Percentiles rank a stretch among this genome's conserved stretches.
Conservation (phyloP, 1,284 basidiomycete species). For the Mycena sp. region DNA sequence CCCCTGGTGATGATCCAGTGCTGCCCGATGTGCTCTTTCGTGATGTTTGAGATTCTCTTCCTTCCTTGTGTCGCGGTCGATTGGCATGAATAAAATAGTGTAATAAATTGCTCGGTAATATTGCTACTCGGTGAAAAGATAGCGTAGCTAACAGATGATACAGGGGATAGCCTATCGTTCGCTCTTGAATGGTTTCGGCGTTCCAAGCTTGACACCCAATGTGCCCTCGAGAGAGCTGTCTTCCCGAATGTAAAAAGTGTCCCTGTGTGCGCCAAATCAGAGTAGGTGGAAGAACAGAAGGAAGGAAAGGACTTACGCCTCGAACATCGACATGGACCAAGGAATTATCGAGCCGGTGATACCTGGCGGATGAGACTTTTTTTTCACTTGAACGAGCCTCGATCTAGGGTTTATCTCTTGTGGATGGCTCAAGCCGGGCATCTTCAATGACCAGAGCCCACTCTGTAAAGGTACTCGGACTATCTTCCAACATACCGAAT, state of each 20-base stretch:
- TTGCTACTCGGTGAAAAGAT: no score
- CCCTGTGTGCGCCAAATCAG: not conserved
- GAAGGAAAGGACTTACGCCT: not conserved
- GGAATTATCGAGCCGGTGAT: no score
- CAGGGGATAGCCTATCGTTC: no score
- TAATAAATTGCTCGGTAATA: no score
- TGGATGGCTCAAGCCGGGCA: no score
- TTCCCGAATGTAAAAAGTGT: constrained; percentile 4
- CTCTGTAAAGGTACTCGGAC: not conserved
- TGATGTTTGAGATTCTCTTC: constrained; percentile 1
- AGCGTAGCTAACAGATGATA: not conserved
- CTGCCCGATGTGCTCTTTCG: constrained; percentile 1
- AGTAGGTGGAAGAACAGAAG: not conserved
- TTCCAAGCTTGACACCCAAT: constrained; percentile 6
- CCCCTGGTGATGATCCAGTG: not conserved
- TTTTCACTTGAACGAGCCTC: not conserved
- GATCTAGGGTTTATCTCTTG: not conserved
- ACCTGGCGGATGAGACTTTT: not conserved
- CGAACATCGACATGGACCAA: not conserved
- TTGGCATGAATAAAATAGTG: no score
- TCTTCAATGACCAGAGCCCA: not conserved
- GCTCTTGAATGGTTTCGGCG: not conserved
- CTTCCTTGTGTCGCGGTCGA: no score
- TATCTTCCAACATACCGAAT: not conserved
- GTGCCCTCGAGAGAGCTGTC: constrained; percentile 5